Conservation (phyloP, 768 basidiomycete genomes). For the Trametes punicea region DNA sequence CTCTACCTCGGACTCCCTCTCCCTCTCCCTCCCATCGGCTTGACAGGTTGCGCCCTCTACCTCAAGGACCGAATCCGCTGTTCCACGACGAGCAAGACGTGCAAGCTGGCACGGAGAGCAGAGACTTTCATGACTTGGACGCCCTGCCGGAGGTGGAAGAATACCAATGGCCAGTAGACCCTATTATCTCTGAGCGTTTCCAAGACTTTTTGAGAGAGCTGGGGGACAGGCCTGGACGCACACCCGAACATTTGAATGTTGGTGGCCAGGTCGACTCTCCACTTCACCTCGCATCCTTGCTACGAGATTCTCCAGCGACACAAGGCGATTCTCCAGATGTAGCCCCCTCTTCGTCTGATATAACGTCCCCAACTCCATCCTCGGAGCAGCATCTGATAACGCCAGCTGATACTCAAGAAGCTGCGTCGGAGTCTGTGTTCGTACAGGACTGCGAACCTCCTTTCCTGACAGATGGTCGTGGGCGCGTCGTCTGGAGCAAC, state of each 20-base stretch:
- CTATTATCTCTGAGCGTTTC: too few species aligned
- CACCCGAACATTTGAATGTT: not conserved
- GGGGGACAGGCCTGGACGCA: not conserved
- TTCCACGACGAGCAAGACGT: not conserved
- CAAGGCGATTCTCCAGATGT: not conserved
- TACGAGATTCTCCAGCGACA: not conserved
- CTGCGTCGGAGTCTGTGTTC: not conserved
- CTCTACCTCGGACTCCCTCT: not conserved
- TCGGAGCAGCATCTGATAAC: not conserved
- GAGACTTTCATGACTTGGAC: too few species aligned
- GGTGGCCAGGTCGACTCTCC: not conserved
- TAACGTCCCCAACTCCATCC: not conserved
- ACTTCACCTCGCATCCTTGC: not conserved
- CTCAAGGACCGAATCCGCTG: not conserved
- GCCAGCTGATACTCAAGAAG: not conserved
- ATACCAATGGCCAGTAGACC: too few species aligned
- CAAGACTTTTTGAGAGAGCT: not conserved
- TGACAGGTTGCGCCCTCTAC: slow-evolving; percentile 7
- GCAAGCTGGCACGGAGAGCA: not conserved
- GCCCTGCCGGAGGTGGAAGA: too few species aligned
- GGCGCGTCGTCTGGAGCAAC: slow-evolving; percentile 34
- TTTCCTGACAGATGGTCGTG: slow-evolving; percentile 35
- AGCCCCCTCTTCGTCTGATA: not conserved
- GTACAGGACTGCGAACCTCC: slow-evolving; percentile 27
- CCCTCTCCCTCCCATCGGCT: not conserved